Conservation (phyloP, 345 rosid species). For the Boechera divaricarpa region DNA sequence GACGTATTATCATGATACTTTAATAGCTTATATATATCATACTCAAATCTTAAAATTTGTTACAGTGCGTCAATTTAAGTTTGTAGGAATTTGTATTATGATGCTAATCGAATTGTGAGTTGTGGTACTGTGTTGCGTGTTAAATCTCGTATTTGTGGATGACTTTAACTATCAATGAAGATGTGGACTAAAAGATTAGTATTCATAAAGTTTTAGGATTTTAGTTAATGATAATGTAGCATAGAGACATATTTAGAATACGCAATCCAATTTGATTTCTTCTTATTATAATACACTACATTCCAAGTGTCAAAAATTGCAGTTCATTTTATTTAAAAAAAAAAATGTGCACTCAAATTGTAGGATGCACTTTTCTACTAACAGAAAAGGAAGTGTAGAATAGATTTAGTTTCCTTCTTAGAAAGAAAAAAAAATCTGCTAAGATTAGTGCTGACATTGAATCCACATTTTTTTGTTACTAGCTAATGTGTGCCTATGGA, state of each 20-base stretch:
- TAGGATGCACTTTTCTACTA: conserved; percentile 21
- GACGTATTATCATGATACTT: background rate
- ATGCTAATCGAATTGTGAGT: background rate
- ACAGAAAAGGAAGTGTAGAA: background rate
- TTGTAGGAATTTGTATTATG: background rate
- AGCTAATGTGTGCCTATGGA: background rate
- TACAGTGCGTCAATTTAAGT: background rate
- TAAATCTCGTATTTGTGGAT: background rate
- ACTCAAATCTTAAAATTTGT: background rate
- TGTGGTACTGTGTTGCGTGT: conserved; percentile 9
- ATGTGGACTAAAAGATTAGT: conserved; percentile 2
- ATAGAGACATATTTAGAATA: background rate
- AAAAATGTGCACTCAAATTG: background rate
- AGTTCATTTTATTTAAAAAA: background rate
- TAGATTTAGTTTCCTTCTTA: background rate
- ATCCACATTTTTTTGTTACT: conserved; percentile 11
- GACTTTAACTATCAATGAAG: background rate
- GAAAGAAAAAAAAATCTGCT: background rate
- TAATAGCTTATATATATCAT: background rate
- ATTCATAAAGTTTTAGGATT: background rate
- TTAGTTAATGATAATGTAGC: background rate
- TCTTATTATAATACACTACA: conserved; percentile 2
- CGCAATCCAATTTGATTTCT: conserved; percentile 4
- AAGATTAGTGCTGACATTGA: conserved; percentile 15
- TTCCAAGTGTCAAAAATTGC: conserved; percentile 24